phyloP scores from a whole-genome alignment of 441 rosid genomes.

The Biscutella auriculata region DNA sequence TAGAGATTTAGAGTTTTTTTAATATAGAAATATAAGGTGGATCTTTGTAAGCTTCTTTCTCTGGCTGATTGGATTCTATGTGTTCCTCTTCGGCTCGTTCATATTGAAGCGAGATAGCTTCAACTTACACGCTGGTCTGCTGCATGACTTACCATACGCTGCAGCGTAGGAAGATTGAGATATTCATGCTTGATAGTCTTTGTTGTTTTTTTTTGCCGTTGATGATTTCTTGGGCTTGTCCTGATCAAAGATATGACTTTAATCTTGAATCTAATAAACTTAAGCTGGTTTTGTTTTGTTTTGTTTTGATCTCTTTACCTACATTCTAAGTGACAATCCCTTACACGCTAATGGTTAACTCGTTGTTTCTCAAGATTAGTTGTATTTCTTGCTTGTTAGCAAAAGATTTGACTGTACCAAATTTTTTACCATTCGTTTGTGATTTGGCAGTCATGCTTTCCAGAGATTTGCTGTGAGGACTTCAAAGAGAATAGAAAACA shows the following conservation, averaged over 20 bases:
- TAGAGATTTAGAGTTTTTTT: background rate
- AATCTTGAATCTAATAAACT: slow-evolving; percentile 4
- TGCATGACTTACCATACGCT: slow-evolving; percentile 17
- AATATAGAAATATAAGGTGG: background rate
- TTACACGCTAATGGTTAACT: background rate
- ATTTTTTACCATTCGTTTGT: too few species aligned
- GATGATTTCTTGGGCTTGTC: slow-evolving; percentile 40
- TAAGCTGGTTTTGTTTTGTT: slow-evolving; percentile 13
- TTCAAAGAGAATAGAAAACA: slow-evolving; percentile 60
- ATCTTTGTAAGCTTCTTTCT: slow-evolving; percentile 39
- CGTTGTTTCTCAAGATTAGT: too few species aligned
- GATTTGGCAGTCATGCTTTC: slow-evolving; percentile 53
- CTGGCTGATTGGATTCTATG: slow-evolving; percentile 34
- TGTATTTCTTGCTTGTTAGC: too few species aligned
- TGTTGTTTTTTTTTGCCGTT: slow-evolving; percentile 7
- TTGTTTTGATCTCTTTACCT: background rate
- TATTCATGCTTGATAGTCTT: background rate
- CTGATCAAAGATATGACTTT: slow-evolving; percentile 24
- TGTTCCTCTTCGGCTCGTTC: slow-evolving; percentile 45
- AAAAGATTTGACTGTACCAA: too few species aligned
- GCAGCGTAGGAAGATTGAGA: slow-evolving; percentile 29
- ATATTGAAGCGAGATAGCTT: slow-evolving; percentile 37
- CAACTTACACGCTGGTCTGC: slow-evolving; percentile 25
- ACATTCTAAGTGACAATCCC: background rate
- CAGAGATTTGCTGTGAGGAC: slow-evolving; percentile 96